phyloP scores from a whole-genome alignment of 2,329 filamentous ascomycete genomes.

The Calonectria fujianensis region DNA sequence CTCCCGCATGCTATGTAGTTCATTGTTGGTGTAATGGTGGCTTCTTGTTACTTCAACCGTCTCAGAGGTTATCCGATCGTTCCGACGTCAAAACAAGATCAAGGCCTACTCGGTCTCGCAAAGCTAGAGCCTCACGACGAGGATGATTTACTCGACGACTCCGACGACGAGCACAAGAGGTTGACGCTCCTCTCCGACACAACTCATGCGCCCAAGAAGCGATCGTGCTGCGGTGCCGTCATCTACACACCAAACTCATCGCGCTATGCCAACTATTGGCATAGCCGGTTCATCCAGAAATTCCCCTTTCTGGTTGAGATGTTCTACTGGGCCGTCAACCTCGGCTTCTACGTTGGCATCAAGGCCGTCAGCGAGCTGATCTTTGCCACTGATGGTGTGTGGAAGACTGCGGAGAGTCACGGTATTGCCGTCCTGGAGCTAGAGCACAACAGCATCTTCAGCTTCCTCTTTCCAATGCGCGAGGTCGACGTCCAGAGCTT shows the following conservation, averaged over 20 bases:
- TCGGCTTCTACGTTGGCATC: constrained; percentile 72
- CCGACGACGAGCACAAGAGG: constrained; percentile 49
- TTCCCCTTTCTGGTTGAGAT: constrained; percentile 82
- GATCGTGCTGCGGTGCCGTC: constrained; percentile 69
- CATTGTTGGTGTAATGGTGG: constrained; percentile 56
- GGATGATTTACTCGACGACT: constrained; percentile 41
- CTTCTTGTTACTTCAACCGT: constrained; percentile 55
- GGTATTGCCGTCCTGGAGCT: constrained; percentile 72
- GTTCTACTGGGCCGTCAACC: constrained; percentile 83
- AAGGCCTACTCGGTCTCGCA: constrained; percentile 50
- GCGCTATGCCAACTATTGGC: constrained; percentile 75
- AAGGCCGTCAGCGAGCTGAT: constrained; percentile 56
- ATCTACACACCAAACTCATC: constrained; percentile 75
- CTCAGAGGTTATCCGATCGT: constrained; percentile 49
- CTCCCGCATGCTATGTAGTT: constrained; percentile 35
- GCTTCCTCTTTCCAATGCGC: constrained; percentile 71
- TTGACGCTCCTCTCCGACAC: constrained; percentile 36
- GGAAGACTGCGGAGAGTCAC: constrained; percentile 73
- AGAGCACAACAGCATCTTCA: constrained; percentile 70
- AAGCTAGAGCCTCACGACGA: constrained; percentile 52
- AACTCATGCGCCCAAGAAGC: constrained; percentile 66
- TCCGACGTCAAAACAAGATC: constrained; percentile 48
- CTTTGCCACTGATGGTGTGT: constrained; percentile 66
- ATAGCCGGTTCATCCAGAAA: constrained; percentile 79
- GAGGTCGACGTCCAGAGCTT: constrained; percentile 73